Percentiles rank a stretch among this genome's conserved stretches.
phyloP scores from a whole-genome alignment of 352 stramenopile species.

The Pythium pectinolyticum region DNA sequence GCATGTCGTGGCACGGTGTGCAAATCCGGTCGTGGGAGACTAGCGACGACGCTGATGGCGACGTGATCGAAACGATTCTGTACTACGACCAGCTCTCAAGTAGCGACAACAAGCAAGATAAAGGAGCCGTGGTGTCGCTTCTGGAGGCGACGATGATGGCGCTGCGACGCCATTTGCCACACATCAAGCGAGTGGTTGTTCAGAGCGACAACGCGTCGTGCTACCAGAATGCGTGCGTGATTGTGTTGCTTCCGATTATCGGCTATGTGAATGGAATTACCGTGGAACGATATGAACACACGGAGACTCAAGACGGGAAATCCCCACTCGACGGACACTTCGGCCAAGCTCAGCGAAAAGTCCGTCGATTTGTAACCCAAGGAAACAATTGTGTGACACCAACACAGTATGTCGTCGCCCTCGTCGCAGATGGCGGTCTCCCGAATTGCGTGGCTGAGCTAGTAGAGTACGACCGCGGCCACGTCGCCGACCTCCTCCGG shows the following conservation, averaged over 20 bases:
- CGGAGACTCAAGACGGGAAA: constrained; percentile 26
- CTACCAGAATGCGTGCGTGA: constrained; percentile 24
- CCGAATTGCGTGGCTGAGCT: constrained; percentile 20
- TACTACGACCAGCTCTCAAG: constrained; percentile 23
- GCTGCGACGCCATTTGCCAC: constrained; percentile 14
- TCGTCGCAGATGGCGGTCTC: constrained; percentile 11
- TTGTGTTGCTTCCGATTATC: constrained; percentile 19
- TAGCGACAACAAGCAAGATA: constrained; percentile 20
- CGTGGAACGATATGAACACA: constrained; percentile 22
- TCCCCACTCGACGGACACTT: constrained; percentile 26
- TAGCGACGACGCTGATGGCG: neutral
- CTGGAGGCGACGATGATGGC: constrained; percentile 23
- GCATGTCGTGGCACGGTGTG: constrained; percentile 25
- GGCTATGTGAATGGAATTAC: constrained; percentile 12
- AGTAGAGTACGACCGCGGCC: neutral
- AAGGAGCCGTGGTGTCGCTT: constrained; percentile 20
- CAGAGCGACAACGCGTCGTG: constrained; percentile 30
- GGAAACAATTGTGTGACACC: constrained; percentile 19
- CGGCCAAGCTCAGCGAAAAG: constrained; percentile 9
- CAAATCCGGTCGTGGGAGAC: constrained; percentile 16
- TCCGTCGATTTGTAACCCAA: constrained; percentile 9
- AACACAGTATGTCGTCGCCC: constrained; percentile 8
- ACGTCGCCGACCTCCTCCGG: neutral
- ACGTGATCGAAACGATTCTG: neutral
- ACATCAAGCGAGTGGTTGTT: constrained; percentile 18